Percentiles rank a stretch among this genome's conserved stretches.
Conservation (phyloP, 345 rosid genomes). For the Combretum micranthum region DNA sequence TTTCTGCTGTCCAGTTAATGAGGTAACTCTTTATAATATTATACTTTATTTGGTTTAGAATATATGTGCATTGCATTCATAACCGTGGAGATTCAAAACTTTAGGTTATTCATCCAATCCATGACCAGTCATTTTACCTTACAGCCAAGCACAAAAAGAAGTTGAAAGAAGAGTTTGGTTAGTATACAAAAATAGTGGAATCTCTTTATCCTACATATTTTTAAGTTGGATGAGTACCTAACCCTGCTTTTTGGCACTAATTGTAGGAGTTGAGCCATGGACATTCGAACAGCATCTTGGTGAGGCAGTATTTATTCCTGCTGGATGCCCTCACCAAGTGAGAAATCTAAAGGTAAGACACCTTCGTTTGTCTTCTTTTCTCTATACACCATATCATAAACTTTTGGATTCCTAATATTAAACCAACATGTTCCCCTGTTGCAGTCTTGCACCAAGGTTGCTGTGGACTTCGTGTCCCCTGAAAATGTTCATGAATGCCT, state of each 20-base stretch:
- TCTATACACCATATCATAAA: not conserved
- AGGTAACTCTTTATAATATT: slow-evolving; percentile 31
- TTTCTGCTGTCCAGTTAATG: slow-evolving; percentile 49
- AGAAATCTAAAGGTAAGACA: slow-evolving; percentile 71
- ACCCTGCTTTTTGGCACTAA: slow-evolving; percentile 1
- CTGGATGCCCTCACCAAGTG: slow-evolving; percentile 98
- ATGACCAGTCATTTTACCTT: slow-evolving; percentile 74
- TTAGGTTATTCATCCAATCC: slow-evolving; percentile 70
- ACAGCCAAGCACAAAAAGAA: slow-evolving; percentile 63
- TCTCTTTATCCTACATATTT: not conserved
- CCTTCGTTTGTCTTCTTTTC: not conserved
- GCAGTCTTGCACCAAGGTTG: slow-evolving; percentile 92
- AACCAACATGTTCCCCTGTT: slow-evolving; percentile 2
- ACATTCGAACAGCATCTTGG: slow-evolving; percentile 80
- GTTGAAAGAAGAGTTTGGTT: slow-evolving; percentile 75
- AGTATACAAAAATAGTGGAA: slow-evolving; percentile 13
- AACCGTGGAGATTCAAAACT: no score
- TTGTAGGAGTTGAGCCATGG: slow-evolving; percentile 82
- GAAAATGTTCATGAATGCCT: slow-evolving; percentile 74
- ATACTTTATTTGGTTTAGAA: no score
- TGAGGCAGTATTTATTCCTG: slow-evolving; percentile 91
- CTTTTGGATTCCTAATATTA: not conserved
- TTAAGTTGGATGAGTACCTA: not conserved
- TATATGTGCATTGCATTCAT: no score
- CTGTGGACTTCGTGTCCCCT: slow-evolving; percentile 87